A percentile compares a stretch with the other conserved stretches of the same genome.
Evolutionary conservation across 306 rosid genomes (phyloP).

Genomic region (Adenanthera pavonina): DNA sequence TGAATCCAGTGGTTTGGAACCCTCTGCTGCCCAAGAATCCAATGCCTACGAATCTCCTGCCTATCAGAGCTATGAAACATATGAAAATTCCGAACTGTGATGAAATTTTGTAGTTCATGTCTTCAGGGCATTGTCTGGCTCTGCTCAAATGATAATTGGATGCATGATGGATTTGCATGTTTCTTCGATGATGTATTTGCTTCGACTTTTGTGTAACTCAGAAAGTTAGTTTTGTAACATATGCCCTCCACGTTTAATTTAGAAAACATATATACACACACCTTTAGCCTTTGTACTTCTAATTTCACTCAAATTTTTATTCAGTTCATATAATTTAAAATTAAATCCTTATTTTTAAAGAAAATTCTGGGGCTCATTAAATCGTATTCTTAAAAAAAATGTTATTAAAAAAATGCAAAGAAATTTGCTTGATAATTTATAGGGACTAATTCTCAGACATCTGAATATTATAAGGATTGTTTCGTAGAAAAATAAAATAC

Average conservation of each 20-base stretch:
- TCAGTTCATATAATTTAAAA: too few species aligned
- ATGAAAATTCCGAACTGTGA: slow-evolving; percentile 61
- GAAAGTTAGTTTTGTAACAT: background rate
- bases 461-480: too few species aligned
- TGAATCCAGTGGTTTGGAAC: slow-evolving; percentile 21
- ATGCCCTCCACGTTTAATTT: background rate
- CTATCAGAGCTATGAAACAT: slow-evolving; percentile 39
- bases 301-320: too few species aligned
- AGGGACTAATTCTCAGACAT: too few species aligned
- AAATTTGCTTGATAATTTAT: too few species aligned
- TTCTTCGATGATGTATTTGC: slow-evolving; percentile 7
- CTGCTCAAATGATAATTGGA: slow-evolving; percentile 26
- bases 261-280: background rate
- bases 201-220: slow-evolving; percentile 21
- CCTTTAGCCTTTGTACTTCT: background rate
- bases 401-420: too few species aligned
- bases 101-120: slow-evolving; percentile 36
- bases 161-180: slow-evolving; percentile 5
- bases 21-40: slow-evolving; percentile 32
- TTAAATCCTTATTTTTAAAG: too few species aligned
- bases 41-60: slow-evolving; percentile 33
- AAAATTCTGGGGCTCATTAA: too few species aligned
- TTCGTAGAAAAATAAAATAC: too few species aligned
- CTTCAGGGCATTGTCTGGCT: background rate
- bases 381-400: too few species aligned